phyloP scores from a whole-genome alignment of 2,329 filamentous ascomycete genomes.

The Pestalotiopsis sp. region DNA sequence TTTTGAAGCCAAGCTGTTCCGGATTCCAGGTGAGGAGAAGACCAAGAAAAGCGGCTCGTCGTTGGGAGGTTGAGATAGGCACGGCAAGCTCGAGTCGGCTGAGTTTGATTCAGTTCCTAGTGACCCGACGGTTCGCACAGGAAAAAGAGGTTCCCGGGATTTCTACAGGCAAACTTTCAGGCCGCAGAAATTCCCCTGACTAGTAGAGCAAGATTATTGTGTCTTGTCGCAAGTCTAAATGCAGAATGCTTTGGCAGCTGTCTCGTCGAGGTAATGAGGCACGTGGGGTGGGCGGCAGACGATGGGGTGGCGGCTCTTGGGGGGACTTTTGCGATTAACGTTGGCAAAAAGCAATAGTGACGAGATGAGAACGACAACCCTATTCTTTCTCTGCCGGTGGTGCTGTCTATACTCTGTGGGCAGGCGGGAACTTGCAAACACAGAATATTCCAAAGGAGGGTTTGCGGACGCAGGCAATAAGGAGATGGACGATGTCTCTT shows the following conservation, averaged over 20 bases:
- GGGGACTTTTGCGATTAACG: background rate
- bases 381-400: background rate
- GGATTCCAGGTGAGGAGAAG: background rate
- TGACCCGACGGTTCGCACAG: background rate
- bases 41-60: background rate
- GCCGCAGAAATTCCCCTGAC: background rate
- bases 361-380: constrained; percentile 5
- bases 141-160: background rate
- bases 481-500: background rate
- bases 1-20: background rate
- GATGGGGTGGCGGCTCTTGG: background rate
- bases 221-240: background rate
- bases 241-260: background rate
- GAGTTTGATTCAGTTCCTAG: background rate
- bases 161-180: background rate
- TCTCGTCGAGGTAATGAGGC: background rate
- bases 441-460: background rate
- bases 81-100: background rate
- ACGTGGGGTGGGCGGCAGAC: background rate
- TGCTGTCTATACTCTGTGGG: background rate
- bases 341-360: background rate
- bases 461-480: background rate
- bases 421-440: background rate
- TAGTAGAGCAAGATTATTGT: background rate
- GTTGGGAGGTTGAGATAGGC: background rate